Evolutionary conservation across 2,329 filamentous ascomycete species (phyloP).

Genomic region (Lasiodiplodia sp.): DNA sequence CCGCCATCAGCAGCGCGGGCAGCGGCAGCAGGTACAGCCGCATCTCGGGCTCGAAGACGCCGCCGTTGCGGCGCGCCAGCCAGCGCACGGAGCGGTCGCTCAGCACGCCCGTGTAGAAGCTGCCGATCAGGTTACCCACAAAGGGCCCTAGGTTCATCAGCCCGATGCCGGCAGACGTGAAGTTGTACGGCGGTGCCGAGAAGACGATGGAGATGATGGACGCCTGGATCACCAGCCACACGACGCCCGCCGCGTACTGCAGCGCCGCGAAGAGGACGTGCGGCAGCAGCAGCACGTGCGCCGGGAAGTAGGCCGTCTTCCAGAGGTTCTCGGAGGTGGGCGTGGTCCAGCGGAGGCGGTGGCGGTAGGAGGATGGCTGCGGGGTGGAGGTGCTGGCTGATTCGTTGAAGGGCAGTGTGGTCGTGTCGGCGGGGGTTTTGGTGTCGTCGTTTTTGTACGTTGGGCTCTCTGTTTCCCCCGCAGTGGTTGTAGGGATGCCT

Average conservation of each 20-base stretch:
- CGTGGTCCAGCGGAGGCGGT: background rate
- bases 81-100: slow-evolving; percentile 36
- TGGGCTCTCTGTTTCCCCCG: background rate
- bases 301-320: background rate
- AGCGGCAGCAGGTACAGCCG: slow-evolving; percentile 29
- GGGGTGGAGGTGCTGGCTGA: background rate
- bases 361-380: background rate
- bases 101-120: slow-evolving; percentile 51
- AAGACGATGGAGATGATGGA: slow-evolving; percentile 11
- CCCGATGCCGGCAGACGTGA: slow-evolving; percentile 55
- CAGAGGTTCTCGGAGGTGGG: background rate
- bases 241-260: background rate
- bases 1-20: background rate
- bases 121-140: slow-evolving; percentile 42
- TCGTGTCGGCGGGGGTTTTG: background rate
- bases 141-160: slow-evolving; percentile 50
- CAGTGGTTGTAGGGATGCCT: background rate
- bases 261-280: background rate
- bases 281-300: background rate
- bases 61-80: slow-evolving; percentile 36
- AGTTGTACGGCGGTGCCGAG: slow-evolving; percentile 46
- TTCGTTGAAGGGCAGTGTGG: background rate
- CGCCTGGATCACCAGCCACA: background rate
- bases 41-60: slow-evolving; percentile 39
- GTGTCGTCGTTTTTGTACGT: background rate